Base-by-base conservation (phyloP, 176 grass and related monocot species). In the Musa beccarii region DNA sequence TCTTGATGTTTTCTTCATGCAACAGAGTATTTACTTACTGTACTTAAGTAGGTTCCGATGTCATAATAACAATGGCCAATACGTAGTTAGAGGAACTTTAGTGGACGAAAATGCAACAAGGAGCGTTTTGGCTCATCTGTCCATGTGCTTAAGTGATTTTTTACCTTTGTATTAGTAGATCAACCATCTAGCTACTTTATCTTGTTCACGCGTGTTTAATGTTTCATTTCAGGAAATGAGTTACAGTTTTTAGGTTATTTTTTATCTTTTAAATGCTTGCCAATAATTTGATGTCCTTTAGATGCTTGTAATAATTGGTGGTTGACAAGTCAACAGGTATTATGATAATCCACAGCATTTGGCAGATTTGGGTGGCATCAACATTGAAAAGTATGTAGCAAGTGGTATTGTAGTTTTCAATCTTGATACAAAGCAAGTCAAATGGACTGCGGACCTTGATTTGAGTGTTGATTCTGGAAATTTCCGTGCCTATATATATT, bases 321-420 rank as follows among this genome's bases (percentile, higher is more conserved):
- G 25, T 54, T 81, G 73, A 77, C 71, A 63, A 81, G 66, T 57
- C 82, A 62, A 54, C 87, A 97, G 94, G 76, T 98, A 93, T 69
- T 98, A 98, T 68, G 84, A 84, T 50, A 92, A 90, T 51, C 57
- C 67, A 81, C 82, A 83, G 25, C 88, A 93, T 86, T 14, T 64
- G 49, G 84, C 85, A 69, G 90, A 97, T 69, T 80, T 97, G 73
- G 90, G 83, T 81, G 84, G 79, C 57, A 87, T 97, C 76, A 82
- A 89, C 61, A 93, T 91, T 66, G 82, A 57, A 68, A 97, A 97
- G 84, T 97, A 93, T 85, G 83, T 93, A 74, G 88, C 94, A 69
- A 93, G 88, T 55, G 83, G 94, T 71, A 87, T 97, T 63, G 90
- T 93, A 76, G 94, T 97, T 76, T 97, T 97, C 78, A 93, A 93